Evolutionary conservation across 75 land plant genomes (phyloP), one percentile per base, ranked within the genome.

Genomic region (Selaginella moellendorffii): DNA sequence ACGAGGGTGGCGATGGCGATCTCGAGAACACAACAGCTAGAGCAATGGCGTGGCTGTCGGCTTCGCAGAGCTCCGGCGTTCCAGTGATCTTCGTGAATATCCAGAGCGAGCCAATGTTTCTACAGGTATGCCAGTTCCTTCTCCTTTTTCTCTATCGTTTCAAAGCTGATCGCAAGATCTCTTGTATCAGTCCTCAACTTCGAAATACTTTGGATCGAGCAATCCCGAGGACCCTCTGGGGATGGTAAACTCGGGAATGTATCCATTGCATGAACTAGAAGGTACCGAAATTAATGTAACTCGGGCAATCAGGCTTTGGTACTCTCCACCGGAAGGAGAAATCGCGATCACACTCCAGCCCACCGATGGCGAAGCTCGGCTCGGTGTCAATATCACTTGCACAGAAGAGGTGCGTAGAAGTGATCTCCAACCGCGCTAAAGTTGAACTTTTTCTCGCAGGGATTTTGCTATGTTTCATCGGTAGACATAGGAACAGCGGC

Each of bases 401-500:
- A 82, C 77, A 2, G 79, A 79, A 25, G 85, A 82, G 85, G 81
- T 82, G 54, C 14, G 14, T 36, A 36, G 14, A n/a, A n/a, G n/a
- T n/a, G n/a, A n/a, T n/a, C n/a, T n/a, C n/a, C 46, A 5, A 36
- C 46, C 46, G 14, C 14, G 46, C 5, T 36, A 36, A 5, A 36
- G 10, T 5, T 14, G 46, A 5, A 36, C 46, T 5, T 36, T 5
- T 36, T 5, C 14, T 36, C 63, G 31, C 84, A 89, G 96, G 96
- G 96, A 1, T 89, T 89, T 63, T 81, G 90, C 63, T 78, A 74
- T 67, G 77, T 89, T 29, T 81, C 84, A 5, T 79, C 84, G 0
- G 96, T 89, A 0, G 86, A 77, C 5, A 60, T 73, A 0, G 54
- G 58, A 58, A 53, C 73, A 9, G 83, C 84, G 0, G 79, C 96